Base-by-base conservation (phyloP, 495 filamentous ascomycete species). In the Daldinia bambusicola region DNA sequence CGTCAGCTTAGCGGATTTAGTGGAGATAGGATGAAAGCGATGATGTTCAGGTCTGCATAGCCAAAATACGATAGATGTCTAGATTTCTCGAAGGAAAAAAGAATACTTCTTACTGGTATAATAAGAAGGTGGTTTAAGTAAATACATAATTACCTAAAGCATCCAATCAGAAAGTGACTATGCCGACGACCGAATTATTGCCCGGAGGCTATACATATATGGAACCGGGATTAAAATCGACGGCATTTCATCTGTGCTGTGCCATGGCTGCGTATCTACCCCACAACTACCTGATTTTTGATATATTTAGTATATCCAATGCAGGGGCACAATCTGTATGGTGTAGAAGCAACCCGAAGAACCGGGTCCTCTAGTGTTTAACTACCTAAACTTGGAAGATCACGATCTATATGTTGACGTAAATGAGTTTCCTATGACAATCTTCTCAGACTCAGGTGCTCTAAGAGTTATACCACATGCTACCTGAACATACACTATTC, bases 211-310 rank as follows among this genome's bases (percentile, higher is more conserved):
- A 26, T 20, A 8, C 1, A 6, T 10, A 8, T 5, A 6, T 10
- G 18, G 9, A 16, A 48, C 18, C 20, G 3, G 16, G 43, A 48
- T 48, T 48, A 48, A 20, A 9, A 48, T 48, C 43, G 43, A 48
- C 16, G 43, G 43, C 43, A 48, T 48, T 48, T 48, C 18, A 48
- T 48, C 43, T 20, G 43, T 48, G 43, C 43, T 18, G 43, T 48
- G 12, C 18, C 10, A 10, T 18, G 20, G 5, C 43, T 48, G 18
- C 43, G 43, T 48, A 48, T 10, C 12, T 48, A 48, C 43, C 18
- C 43, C 43, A 48, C 18, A 48, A 18, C 9, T 48, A 48, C 43
- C 43, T 8, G 16, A 48, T 16, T 48, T 48, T 48, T 16, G 43
- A 16, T 48, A 48, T 48, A 48, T 48, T 48, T 48, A 48, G 43